Evolutionary conservation across 257 asterid species (phyloP).

Genomic region (Fraxinus americana): DNA sequence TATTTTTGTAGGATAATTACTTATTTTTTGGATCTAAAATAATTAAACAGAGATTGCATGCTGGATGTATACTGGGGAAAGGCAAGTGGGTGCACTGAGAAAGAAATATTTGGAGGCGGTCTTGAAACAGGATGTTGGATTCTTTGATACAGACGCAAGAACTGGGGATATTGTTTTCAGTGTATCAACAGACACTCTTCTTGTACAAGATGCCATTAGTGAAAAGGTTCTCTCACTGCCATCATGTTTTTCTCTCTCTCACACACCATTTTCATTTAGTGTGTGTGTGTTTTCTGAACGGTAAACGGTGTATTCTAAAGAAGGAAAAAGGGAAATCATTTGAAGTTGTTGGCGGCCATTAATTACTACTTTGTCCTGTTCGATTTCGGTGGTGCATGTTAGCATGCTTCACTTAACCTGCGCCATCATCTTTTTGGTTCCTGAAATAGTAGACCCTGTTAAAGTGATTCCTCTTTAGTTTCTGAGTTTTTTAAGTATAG

Average conservation of each 20-base stretch:
- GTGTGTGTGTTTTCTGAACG: background rate
- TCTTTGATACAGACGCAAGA: slow-evolving; percentile 96
- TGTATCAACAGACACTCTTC: slow-evolving; percentile 94
- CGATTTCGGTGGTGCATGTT: slow-evolving; percentile 32
- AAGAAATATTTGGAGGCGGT: slow-evolving; percentile 93
- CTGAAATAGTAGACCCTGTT: background rate
- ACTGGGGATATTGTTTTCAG: slow-evolving; percentile 98
- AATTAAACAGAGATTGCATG: slow-evolving; percentile 80
- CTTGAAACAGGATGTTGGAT: slow-evolving; percentile 95
- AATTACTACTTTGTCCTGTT: background rate
- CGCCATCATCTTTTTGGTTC: slow-evolving; percentile 15
- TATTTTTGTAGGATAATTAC: too few species aligned
- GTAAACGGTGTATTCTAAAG: too few species aligned
- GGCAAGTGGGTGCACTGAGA: slow-evolving; percentile 86
- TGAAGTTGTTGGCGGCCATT: too few species aligned
- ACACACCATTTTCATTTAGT: slow-evolving; percentile 17
- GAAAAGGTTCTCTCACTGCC: slow-evolving; percentile 64
- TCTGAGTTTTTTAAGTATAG: background rate
- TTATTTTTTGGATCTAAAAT: background rate
- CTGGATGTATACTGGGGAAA: slow-evolving; percentile 97
- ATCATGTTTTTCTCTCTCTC: background rate
- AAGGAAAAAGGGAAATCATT: too few species aligned
- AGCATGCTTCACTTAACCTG: slow-evolving; percentile 21
- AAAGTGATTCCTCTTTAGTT: too few species aligned
- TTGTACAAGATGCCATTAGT: slow-evolving; percentile 99